Evolutionary conservation across 2,329 filamentous ascomycete species (phyloP), one percentile per base, ranked within the genome.

Genomic region (Acephala macrosclerotiorum): DNA sequence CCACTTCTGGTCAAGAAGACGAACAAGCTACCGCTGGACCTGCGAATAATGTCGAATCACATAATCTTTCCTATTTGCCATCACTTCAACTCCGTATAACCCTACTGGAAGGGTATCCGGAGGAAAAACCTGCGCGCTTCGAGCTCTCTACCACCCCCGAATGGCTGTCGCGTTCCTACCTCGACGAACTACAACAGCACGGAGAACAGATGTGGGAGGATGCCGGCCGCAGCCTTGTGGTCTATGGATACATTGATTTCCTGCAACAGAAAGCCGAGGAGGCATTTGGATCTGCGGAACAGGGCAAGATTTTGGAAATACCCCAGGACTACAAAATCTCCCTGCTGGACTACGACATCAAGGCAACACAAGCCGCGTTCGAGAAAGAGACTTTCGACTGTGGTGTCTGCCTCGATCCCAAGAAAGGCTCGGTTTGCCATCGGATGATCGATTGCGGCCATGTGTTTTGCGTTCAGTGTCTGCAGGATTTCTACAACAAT

Each of bases 381-480:
- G 90, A 96, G 66, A 88, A 88, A 70, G 91, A 90, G 72, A 97
- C 93, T 0, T 97, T 96, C 75, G 89, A 94, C 60, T 98, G 95
- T 71, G 92, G 91, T 1, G 86, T 98, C 57, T 97, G 94, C 75
- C 79, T 97, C 86, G 95, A 98, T 77, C 94, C 94, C 0, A 97
- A 97, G 78, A 97, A 96, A 77, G 96, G 96, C 1, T 79, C 82
- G 0, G 85, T 83, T 12, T 98, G 96, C 77, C 91, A 98, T 79
- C 87, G 88, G 49, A 89, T 98, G 84, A 79, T 91, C 55, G 88
- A 90, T 65, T 99, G 96, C 77, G 89, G 88, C 0, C 95, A 99
- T 76, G 93, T 98, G 42, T 99, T 98, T 75, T 99, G 96, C 77
- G 81, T 90, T 20, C 79, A 87, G n/a, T 99, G 96, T 75, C 82